These are phyloP conservation scores for Limnanthes douglasii DNA, from an alignment of 345 rosid genomes.

Conservation along the genomic window DNA sequence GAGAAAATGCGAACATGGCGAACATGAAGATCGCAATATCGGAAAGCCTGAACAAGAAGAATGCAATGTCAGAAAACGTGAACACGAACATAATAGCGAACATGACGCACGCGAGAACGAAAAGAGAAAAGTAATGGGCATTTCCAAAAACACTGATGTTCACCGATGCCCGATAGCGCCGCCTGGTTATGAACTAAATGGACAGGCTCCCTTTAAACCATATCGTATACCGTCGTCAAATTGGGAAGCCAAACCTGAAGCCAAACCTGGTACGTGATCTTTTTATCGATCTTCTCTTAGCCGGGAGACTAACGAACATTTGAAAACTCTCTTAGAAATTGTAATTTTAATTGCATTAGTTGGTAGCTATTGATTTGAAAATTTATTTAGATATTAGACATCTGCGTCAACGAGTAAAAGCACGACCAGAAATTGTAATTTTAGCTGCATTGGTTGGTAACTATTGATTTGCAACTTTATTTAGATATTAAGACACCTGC, in stretches of 20 bases:
- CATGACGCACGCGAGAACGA: conserved; percentile 3
- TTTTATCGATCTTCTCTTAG: too few relatives aligned
- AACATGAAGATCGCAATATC: conserved; percentile 9
- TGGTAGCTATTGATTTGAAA: background rate
- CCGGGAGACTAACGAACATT: too few relatives aligned
- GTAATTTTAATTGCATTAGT: background rate
- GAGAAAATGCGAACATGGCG: conserved; percentile 25
- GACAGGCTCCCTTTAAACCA: conserved; percentile 7
- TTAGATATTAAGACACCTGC: background rate
- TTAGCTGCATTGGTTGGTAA: background rate
- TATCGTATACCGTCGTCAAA: too few relatives aligned
- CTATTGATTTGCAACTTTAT: background rate
- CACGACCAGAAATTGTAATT: conserved; percentile 1
- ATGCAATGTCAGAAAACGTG: conserved; percentile 4
- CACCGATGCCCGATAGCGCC: conserved; percentile 5
- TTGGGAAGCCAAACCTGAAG: too few relatives aligned
- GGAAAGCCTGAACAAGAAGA: conserved; percentile 9
- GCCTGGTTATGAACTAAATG: conserved; percentile 8
- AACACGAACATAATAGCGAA: conserved; percentile 3
- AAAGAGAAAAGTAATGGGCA: conserved; percentile 9
- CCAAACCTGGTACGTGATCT: conserved; percentile 6
- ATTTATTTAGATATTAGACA: background rate
- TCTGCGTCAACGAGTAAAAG: background rate
- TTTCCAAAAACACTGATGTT: conserved; percentile 6
- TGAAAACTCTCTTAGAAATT: conserved; percentile 2